Percentiles rank a stretch among this genome's conserved stretches.
phyloP scores from a whole-genome alignment of 306 rosid species.

The Hippophae rhamnoides region DNA sequence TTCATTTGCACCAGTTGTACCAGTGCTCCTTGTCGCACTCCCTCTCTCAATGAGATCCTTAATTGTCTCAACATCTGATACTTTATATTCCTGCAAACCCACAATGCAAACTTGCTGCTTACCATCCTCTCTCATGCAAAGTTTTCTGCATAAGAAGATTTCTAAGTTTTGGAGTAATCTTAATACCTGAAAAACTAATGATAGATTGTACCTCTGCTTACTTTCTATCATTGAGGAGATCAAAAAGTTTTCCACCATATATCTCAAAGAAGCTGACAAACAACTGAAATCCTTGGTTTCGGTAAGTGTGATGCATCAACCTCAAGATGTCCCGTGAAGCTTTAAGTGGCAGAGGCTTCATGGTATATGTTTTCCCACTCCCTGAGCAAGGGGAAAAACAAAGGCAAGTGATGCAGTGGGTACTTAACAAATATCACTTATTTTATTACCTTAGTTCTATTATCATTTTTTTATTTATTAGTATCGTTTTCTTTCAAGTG shows the following conservation, averaged over 20 bases:
- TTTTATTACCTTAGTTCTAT: too few relatives aligned
- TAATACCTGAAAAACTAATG: constrained; percentile 2
- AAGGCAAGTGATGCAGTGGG: not conserved
- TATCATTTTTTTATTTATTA: too few relatives aligned
- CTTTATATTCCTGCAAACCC: constrained; percentile 91
- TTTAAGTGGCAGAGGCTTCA: constrained; percentile 94
- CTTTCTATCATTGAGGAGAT: constrained; percentile 94
- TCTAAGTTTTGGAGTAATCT: constrained; percentile 16
- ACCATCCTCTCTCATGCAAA: constrained; percentile 99
- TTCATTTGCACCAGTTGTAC: constrained; percentile 98
- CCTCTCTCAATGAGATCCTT: constrained; percentile 93
- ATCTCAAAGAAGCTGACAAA: constrained; percentile 97
- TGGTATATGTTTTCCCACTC: constrained; percentile 92
- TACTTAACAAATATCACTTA: too few relatives aligned
- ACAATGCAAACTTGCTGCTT: constrained; percentile 96
- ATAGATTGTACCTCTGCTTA: constrained; percentile 29
- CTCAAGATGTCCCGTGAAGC: constrained; percentile 94
- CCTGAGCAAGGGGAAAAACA: constrained; percentile 37
- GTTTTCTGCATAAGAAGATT: constrained; percentile 57
- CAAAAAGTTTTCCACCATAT: constrained; percentile 93
- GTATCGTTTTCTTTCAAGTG: too few relatives aligned
- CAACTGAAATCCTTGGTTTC: constrained; percentile 83
- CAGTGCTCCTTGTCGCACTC: constrained; percentile 85
- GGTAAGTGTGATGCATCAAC: constrained; percentile 91
- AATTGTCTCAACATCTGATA: constrained; percentile 89